Evolutionary conservation across 2,329 filamentous ascomycete genomes (phyloP).

Genomic region (Xylaria sp.): DNA sequence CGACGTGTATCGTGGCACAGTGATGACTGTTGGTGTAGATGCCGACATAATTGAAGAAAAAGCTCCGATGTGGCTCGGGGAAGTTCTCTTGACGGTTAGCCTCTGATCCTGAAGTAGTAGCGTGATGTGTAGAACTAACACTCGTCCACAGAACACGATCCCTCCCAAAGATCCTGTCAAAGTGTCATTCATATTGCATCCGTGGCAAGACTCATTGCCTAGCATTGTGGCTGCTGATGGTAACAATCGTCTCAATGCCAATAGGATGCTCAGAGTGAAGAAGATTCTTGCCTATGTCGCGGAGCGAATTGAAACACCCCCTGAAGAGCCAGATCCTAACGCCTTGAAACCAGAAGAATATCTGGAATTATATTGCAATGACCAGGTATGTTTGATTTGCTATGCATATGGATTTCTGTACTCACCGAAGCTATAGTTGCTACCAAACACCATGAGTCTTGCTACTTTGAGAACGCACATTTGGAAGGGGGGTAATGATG

Average conservation of each 20-base stretch:
- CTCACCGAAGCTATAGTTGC: constrained; percentile 57
- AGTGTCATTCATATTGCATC: constrained; percentile 91
- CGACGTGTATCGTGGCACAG: constrained; percentile 90
- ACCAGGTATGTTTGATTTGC: constrained; percentile 70
- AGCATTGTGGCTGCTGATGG: constrained; percentile 78
- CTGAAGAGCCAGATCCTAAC: constrained; percentile 67
- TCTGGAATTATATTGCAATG: constrained; percentile 93
- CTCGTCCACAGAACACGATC: constrained; percentile 71
- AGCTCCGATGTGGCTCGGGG: constrained; percentile 91
- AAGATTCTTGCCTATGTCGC: constrained; percentile 94
- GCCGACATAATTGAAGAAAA: constrained; percentile 85
- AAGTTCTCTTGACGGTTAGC: constrained; percentile 77
- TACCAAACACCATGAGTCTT: constrained; percentile 89
- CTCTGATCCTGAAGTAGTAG: not conserved
- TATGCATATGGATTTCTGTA: constrained; percentile 31
- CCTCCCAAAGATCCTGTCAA: constrained; percentile 93
- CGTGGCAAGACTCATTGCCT: constrained; percentile 79
- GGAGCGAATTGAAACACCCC: constrained; percentile 83
- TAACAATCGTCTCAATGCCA: constrained; percentile 93
- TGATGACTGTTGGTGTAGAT: constrained; percentile 79
- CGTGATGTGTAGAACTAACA: constrained; percentile 23
- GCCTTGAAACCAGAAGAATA: constrained; percentile 87
- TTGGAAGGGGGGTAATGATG: constrained; percentile 95
- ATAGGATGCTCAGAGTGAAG: constrained; percentile 93
- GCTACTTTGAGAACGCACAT: constrained; percentile 90